A percentile compares a stretch with the other conserved stretches of the same genome.
These are phyloP conservation scores for Mycena haematopus DNA, from an alignment of 768 basidiomycete species.

Conservation along the genomic window DNA sequence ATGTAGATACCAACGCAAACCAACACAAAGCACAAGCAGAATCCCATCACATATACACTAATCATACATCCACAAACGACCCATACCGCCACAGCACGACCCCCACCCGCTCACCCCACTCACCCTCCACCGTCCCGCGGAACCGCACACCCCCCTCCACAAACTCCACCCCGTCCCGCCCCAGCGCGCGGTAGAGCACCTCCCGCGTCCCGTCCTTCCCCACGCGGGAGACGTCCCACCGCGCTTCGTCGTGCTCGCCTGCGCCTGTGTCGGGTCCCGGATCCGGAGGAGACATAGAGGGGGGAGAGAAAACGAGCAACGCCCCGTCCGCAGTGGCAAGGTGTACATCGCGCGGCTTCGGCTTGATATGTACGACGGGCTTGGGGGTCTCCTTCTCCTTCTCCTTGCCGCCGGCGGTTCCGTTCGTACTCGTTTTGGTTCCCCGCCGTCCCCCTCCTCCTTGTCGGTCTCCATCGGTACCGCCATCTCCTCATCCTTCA, in stretches of 20 bases:
- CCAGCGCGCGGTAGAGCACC: slow-evolving; percentile 11
- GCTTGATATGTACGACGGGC: too few relatives aligned
- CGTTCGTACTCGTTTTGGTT: too few relatives aligned
- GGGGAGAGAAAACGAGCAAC: slow-evolving; percentile 2
- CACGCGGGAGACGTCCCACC: slow-evolving; percentile 14
- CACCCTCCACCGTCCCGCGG: slow-evolving; percentile 8
- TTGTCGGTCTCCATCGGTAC: not conserved
- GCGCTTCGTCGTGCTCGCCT: not conserved
- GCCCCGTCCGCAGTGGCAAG: slow-evolving; percentile 10
- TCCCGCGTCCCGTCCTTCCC: slow-evolving; percentile 3
- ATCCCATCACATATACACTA: too few relatives aligned
- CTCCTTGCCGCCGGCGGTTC: not conserved
- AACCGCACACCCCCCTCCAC: slow-evolving; percentile 16
- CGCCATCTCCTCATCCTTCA: not conserved
- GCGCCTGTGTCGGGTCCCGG: too few relatives aligned
- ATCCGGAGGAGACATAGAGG: not conserved
- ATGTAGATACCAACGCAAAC: too few relatives aligned
- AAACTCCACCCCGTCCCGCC: slow-evolving; percentile 16
- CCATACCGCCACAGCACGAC: too few relatives aligned
- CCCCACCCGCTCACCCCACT: not conserved
- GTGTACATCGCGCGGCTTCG: slow-evolving; percentile 14
- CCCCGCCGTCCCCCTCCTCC: not conserved
- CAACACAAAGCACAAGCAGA: too few relatives aligned
- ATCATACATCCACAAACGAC: too few relatives aligned
- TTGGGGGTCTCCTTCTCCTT: not conserved